phyloP scores from a whole-genome alignment of 2,329 filamentous ascomycete species.

The Hirsutella rhossiliensis region DNA sequence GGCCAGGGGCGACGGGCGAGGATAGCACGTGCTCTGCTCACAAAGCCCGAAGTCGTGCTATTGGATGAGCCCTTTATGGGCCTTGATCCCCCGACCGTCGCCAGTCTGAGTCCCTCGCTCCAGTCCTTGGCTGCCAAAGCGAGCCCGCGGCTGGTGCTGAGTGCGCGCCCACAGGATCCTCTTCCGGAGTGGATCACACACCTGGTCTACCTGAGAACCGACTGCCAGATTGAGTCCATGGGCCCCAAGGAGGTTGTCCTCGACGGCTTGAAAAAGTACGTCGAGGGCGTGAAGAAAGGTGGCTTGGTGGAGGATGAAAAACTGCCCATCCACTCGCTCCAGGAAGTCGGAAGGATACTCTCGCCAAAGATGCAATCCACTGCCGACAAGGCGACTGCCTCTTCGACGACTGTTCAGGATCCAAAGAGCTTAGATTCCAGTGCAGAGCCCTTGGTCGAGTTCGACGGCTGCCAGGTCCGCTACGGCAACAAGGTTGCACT shows the following conservation, averaged over 20 bases:
- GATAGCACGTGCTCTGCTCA: constrained; percentile 77
- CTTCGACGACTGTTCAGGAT: not conserved
- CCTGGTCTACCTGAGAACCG: constrained; percentile 57
- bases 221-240: constrained; percentile 52
- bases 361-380: constrained; percentile 9
- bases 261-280: constrained; percentile 34
- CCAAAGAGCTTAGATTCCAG: constrained; percentile 8
- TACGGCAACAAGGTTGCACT: constrained; percentile 71
- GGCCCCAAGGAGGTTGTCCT: constrained; percentile 55
- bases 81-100: constrained; percentile 72
- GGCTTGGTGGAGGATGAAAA: constrained; percentile 31
- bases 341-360: constrained; percentile 37
- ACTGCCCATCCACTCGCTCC: constrained; percentile 33
- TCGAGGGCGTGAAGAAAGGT: constrained; percentile 32
- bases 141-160: constrained; percentile 62
- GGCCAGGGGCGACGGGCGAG: constrained; percentile 79
- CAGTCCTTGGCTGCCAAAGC: constrained; percentile 52
- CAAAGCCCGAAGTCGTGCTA: constrained; percentile 66
- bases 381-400: not conserved
- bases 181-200: constrained; percentile 88
- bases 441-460: constrained; percentile 69
- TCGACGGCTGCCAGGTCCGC: constrained; percentile 70
- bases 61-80: constrained; percentile 96
- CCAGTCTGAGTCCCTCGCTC: constrained; percentile 59
- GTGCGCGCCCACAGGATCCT: constrained; percentile 72